A percentile compares a stretch with the other conserved stretches of the same genome.
These are phyloP conservation scores for Fusarium torulosum DNA, from an alignment of 2,329 filamentous ascomycete genomes.

Conservation along the genomic window DNA sequence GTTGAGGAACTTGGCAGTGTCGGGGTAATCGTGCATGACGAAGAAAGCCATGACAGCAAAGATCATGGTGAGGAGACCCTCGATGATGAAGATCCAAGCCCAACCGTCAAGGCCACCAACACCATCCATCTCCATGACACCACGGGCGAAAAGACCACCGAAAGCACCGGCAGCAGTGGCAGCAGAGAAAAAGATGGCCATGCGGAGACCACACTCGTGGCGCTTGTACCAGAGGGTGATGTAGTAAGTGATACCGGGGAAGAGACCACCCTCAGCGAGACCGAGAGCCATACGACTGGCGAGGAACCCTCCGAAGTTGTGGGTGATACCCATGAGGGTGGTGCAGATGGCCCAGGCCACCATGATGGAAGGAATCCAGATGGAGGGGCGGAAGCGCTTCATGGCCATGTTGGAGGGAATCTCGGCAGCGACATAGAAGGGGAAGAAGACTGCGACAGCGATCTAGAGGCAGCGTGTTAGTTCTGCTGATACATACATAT, in stretches of 20 bases:
- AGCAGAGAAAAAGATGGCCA: slow-evolving; percentile 70
- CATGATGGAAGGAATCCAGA: slow-evolving; percentile 64
- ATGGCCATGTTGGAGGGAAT: slow-evolving; percentile 66
- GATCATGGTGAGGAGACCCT: slow-evolving; percentile 64
- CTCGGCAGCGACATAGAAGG: slow-evolving; percentile 62
- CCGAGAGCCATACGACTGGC: slow-evolving; percentile 62
- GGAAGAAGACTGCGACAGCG: slow-evolving; percentile 65
- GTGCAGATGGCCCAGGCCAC: slow-evolving; percentile 58
- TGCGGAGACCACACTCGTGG: slow-evolving; percentile 70
- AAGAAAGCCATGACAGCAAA: slow-evolving; percentile 61
- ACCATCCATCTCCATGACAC: slow-evolving; percentile 69
- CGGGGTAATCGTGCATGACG: slow-evolving; percentile 71
- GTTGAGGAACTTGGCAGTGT: slow-evolving; percentile 62
- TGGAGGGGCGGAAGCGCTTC: slow-evolving; percentile 60
- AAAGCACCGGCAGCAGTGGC: slow-evolving; percentile 73
- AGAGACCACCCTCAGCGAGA: slow-evolving; percentile 68
- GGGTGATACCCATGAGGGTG: slow-evolving; percentile 62
- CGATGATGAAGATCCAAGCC: slow-evolving; percentile 85
- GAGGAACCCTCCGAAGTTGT: slow-evolving; percentile 62
- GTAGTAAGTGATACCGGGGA: slow-evolving; percentile 72
- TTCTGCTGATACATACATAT: neutral
- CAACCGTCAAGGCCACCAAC: slow-evolving; percentile 69
- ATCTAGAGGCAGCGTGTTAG: slow-evolving; percentile 46
- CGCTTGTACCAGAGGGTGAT: slow-evolving; percentile 71
- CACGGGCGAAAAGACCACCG: slow-evolving; percentile 71